Evolutionary conservation across 2,329 filamentous ascomycete species (phyloP), one percentile per base, ranked within the genome.

Genomic region (Sporothrix sp.): DNA sequence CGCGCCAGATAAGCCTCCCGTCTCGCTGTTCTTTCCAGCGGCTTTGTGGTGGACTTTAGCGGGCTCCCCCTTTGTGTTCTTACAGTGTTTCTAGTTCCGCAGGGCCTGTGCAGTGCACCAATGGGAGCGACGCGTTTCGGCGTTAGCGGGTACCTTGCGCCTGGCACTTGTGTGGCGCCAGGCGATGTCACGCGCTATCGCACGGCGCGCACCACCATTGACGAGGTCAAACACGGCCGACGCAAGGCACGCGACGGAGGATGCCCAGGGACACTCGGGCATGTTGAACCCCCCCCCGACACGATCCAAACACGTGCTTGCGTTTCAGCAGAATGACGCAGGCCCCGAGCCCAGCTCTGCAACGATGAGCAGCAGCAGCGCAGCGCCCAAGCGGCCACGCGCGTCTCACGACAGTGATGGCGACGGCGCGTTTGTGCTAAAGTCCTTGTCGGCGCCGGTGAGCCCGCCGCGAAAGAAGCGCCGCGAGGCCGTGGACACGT

Each of bases 401-500:
- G 23, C 16, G 16, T 18, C 49, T 20, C 2, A 7, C 28, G 27
- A 39, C 10, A 23, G 10, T 7, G 35, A 14, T 10, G 9, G 37
- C 2, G 59, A 16, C 60, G 58, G 16, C 9, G 9, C 36, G 2
- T n/a, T 45, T 4, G 44, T 44, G 3, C 30, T 50, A 33, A 23
- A 45, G 38, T 49, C 50, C 10, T 18, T 54, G 40, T 11, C 35
- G 14, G 27, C 30, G 16, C 65, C 71, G 7, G 70, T 77, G 46
- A 78, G 73, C 45, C 75, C 75, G 25, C 72, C 73, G 1, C 60
- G 40, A 37, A 71, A 65, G 55, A 67, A 57, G 51, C 60, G 54
- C n/a, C n/a, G 18, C 57, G 58, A 21, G 25, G 27, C 16, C 40
- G 30, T 2, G 27, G 11, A 13, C 28, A 13, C 1, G n/a, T n/a